phyloP scores from a whole-genome alignment of 1,284 basidiomycete species.

The Pisolithus thermaeus region DNA sequence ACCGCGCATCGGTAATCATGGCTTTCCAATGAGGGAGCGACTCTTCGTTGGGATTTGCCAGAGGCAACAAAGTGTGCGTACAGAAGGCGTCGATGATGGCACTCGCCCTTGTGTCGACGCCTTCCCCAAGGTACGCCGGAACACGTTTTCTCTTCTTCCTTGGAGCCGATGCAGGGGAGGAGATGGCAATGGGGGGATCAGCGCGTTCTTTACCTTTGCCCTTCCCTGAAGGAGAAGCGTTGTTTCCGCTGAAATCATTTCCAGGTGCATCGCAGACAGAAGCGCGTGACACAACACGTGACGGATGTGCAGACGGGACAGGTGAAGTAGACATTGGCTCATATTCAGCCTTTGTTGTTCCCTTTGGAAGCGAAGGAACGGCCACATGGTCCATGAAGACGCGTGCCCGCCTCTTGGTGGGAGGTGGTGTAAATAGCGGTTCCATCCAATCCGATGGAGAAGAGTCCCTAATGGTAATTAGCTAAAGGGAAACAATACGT shows the following conservation, averaged over 20 bases:
- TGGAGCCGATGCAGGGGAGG: not conserved
- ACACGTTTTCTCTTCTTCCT: not conserved
- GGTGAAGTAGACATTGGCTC: not conserved
- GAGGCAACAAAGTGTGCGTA: slow-evolving; percentile 10
- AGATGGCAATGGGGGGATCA: not conserved
- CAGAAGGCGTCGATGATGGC: slow-evolving; percentile 10
- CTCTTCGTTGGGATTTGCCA: slow-evolving; percentile 14
- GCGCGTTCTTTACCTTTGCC: slow-evolving; percentile 22
- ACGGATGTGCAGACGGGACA: not conserved
- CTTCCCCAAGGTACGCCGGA: not conserved
- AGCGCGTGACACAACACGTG: not conserved
- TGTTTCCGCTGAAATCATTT: not conserved
- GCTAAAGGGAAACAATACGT: not conserved
- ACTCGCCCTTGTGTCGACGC: not conserved
- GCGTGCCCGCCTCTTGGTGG: slow-evolving; percentile 9
- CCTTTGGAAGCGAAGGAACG: slow-evolving; percentile 19
- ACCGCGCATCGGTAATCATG: slow-evolving; percentile 19
- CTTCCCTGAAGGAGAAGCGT: not conserved
- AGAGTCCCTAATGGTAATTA: slow-evolving; percentile 1
- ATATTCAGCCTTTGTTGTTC: slow-evolving; percentile 18
- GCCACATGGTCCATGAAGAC: slow-evolving; percentile 13
- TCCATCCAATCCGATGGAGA: slow-evolving; percentile 5
- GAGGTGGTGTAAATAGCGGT: slow-evolving; percentile 29
- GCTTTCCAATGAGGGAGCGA: slow-evolving; percentile 13
- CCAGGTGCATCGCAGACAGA: not conserved